Evolutionary conservation across 129 eudicot species (phyloP), one percentile per base, ranked within the genome.

Genomic region (Flaveria robusta): DNA sequence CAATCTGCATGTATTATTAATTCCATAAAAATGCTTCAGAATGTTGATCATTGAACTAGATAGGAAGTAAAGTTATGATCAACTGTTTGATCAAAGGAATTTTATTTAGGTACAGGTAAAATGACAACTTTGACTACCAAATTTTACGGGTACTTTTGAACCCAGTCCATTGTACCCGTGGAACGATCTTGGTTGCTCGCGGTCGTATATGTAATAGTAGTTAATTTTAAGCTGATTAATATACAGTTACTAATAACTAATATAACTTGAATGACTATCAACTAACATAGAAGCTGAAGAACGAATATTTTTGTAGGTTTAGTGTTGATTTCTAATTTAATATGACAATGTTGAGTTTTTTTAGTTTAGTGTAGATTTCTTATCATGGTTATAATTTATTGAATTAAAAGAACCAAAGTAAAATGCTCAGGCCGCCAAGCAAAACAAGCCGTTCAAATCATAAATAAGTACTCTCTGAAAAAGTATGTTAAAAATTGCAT

Each of bases 1-100:
- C 99, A 75, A 91, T 94, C 99, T 94, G 85, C 80, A 79, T 27
- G 27, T 62, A 52, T 59, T 6, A 55, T 14, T 68, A 9, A 24
- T 26, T 29, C 63, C 20, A 19, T 55, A 2, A 14, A 55, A 55
- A 26, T 62, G 67, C 11, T 62, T 62, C 42, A 62, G 67, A 27
- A 22, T 56, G 9, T 52, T 52, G 41, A 62, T 62, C 41, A 27
- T 62, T 59, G 14, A 26, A 62, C 67, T 42, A 62, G 9, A 27
- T 27, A 1, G 39, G 37, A 75, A 7, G 73, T 74, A 64, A 64
- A 9, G 27, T 62, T 27, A 62, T 27, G 42, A 26, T 20, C 27
- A 19, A 13, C 4, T 62, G 42, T 11, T 62, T 27, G 67, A 62
- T 13, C 42, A 62, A 62, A 62, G 67, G 42, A 62, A 23, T 3